Base-by-base conservation (phyloP, 495 filamentous ascomycete genomes). In the Penicillium manginii region DNA sequence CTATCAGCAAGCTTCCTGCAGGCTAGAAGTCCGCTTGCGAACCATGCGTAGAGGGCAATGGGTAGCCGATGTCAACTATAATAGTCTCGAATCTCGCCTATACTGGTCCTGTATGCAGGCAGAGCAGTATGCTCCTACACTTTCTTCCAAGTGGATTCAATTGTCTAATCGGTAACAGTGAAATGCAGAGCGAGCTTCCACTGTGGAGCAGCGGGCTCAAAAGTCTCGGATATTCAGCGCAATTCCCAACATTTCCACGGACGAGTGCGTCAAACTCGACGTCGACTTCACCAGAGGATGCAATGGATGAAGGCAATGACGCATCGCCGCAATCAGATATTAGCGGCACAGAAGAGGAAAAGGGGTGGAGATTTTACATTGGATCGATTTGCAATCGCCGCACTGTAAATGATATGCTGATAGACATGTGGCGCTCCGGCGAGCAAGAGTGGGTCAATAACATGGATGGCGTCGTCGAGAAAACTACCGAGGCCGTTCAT, bases 101-200 rank as follows among this genome's bases (percentile, higher is more conserved):
- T 70, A 70, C 26, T 70, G 67, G 67, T 63, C 67, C 22, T 70
- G 67, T 57, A 70, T 70, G 10, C 62, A 68, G 42, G 65, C 62
- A 5, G 67, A 70, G 42, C 65, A 66, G 67, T 70, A 42, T 52
- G 63, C 51, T 32, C 49, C 18, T 4, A 2, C 6, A 14, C 35
- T 15, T 31, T 48, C 7, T 19, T 31, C 12, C 35, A 14, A 11
- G 18, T 42, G 11, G 23, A 2, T 43, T 46, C 33, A 10, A 14
- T 18, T 23, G 8, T 39, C 37, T 35, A 53, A 35, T 53, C 12
- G 15, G 18, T 6, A 53, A 40, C 23, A 53, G 67, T 53, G 67
- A 69, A 50, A 67, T 62, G 57, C 67, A 69, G 21, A 53, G 59
- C 26, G 67, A 67, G 18, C 61, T 69, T 14, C 67, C 67, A 53